These are phyloP conservation scores for Citeromyces nyonsensis DNA, from an alignment of 805 yeast genomes.

Conservation along the genomic window DNA sequence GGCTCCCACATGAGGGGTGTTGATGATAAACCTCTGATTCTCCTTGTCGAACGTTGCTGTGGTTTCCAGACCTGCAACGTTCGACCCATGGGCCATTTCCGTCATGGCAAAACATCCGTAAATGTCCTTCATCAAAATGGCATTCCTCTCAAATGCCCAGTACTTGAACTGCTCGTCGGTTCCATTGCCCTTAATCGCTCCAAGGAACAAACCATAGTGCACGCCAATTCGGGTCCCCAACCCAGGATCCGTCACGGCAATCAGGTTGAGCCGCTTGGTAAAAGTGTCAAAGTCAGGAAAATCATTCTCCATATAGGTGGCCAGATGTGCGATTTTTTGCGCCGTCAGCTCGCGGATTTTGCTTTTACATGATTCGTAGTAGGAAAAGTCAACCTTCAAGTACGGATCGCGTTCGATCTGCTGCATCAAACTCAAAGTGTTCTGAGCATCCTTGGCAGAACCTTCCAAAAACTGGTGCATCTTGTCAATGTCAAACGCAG, in stretches of 20 bases:
- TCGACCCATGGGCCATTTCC: constrained; percentile 85
- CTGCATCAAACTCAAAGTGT: constrained; percentile 32
- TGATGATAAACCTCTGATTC: constrained; percentile 54
- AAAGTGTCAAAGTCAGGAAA: constrained; percentile 24
- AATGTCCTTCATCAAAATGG: constrained; percentile 38
- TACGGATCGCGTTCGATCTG: constrained; percentile 58
- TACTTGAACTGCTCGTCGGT: constrained; percentile 69
- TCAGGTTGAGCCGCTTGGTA: constrained; percentile 39
- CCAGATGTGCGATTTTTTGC: constrained; percentile 40
- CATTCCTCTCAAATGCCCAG: constrained; percentile 67
- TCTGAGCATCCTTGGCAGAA: constrained; percentile 23
- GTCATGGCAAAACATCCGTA: constrained; percentile 93
- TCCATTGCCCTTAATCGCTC: constrained; percentile 78
- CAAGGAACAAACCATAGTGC: constrained; percentile 73
- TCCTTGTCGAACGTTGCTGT: constrained; percentile 63
- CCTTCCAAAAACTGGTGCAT: constrained; percentile 45
- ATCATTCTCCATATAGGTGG: constrained; percentile 38
- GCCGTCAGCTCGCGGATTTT: constrained; percentile 49
- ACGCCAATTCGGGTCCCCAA: constrained; percentile 75
- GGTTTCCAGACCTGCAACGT: constrained; percentile 89
- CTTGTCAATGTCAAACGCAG: constrained; percentile 24
- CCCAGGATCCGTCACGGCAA: constrained; percentile 64
- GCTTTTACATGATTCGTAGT: constrained; percentile 40
- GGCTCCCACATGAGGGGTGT: constrained; percentile 85
- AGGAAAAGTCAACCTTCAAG: constrained; percentile 31